Base-by-base conservation (phyloP, 495 filamentous ascomycete genomes). In the Penicillium odoratum region DNA sequence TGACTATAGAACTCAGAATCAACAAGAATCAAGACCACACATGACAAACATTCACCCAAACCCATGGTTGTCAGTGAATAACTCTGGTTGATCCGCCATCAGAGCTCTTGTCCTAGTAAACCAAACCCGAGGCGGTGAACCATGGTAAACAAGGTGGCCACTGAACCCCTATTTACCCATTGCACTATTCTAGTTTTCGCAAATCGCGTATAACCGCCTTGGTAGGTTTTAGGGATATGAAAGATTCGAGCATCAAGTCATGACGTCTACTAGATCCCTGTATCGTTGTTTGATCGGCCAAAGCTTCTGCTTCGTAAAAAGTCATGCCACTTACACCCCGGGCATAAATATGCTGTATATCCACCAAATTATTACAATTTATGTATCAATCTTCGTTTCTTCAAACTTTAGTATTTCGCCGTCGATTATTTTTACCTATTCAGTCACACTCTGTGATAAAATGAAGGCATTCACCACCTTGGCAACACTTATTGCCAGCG, bases 391-490 rank as follows among this genome's bases (percentile, higher is more conserved):
- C 3, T 2, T 21, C 21, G 2, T 21, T 21, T 21, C 2, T 21
- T 21, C 2, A 21, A 21, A 21, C 21, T 1, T 21, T 2, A 21
- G 21, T 21, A 21, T n/a, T n/a, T n/a, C n/a, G n/a, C n/a, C n/a
- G n/a, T n/a, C n/a, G n/a, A n/a, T n/a, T n/a, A n/a, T n/a, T n/a
- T n/a, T n/a, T n/a, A n/a, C n/a, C n/a, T n/a, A n/a, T n/a, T n/a
- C n/a, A n/a, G n/a, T n/a, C n/a, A n/a, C n/a, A n/a, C 21, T 44
- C 13, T 21, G 5, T 16, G n/a, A 26, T 0, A 48, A 45, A 11
- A 75, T 77, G 73, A 75, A 66, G 61, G 65, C 56, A 51, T 58
- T 73, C 45, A 54, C 65, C 43, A 54, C 70, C 18, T 45, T 77
- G 26, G 73, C 73, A 21, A 69, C 68, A 34, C 69, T 78, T 34